These are phyloP conservation scores for Rhizophagus sp. DNA, from an alignment of 192 early-diverging fungal species.

Conservation along the genomic window DNA sequence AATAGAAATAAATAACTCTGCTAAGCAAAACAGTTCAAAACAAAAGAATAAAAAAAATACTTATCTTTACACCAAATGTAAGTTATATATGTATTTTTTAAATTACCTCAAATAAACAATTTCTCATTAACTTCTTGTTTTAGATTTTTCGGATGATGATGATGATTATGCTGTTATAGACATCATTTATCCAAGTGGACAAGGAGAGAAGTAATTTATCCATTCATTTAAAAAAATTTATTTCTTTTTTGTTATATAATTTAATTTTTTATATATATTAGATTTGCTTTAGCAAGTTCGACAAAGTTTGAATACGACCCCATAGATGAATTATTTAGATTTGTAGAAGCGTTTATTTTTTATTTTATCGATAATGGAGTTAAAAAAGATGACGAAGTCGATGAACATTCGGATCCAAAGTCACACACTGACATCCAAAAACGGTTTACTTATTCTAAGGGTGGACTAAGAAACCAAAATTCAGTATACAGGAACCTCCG, in stretches of 20 bases:
- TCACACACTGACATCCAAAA: background rate
- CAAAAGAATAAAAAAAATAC: too few relatives aligned
- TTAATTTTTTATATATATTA: background rate
- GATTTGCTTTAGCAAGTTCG: background rate
- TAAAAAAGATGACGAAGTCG: background rate
- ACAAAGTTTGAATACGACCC: background rate
- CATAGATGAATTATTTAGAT: background rate
- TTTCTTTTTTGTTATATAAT: background rate
- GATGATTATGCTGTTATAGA: background rate
- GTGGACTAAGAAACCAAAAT: background rate
- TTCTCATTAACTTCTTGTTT: background rate
- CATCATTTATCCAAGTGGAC: background rate
- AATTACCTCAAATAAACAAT: background rate
- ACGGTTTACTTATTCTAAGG: background rate
- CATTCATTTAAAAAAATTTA: background rate
- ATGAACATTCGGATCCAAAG: background rate
- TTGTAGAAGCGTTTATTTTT: background rate
- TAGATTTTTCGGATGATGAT: background rate
- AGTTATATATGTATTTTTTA: too few relatives aligned
- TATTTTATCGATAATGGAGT: background rate
- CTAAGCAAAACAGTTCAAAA: too few relatives aligned
- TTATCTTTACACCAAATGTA: too few relatives aligned
- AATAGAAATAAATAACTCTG: too few relatives aligned
- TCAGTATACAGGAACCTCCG: background rate
- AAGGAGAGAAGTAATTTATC: background rate